These are phyloP conservation scores for Lathyrus aphaca DNA, from an alignment of 306 rosid species.

Conservation along the genomic window DNA sequence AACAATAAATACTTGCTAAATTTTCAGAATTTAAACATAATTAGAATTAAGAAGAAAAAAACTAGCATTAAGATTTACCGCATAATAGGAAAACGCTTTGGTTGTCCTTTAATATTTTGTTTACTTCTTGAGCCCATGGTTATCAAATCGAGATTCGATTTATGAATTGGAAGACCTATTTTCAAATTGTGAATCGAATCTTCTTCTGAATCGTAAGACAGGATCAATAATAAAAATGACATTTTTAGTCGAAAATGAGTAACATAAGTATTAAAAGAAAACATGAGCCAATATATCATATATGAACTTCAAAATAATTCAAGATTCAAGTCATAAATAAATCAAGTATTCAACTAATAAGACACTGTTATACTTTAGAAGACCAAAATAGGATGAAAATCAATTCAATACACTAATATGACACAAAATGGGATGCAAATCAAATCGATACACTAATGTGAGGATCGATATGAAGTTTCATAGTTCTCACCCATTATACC, in stretches of 20 bases:
- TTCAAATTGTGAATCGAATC: slow-evolving; percentile 9
- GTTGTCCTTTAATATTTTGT: slow-evolving; percentile 17
- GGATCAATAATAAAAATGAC: not conserved
- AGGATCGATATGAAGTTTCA: too few relatives aligned
- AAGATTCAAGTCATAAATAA: not conserved
- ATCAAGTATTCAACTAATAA: not conserved
- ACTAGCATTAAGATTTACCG: slow-evolving; percentile 9
- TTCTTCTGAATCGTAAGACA: slow-evolving; percentile 4
- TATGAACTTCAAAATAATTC: slow-evolving; percentile 3
- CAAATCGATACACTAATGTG: not conserved
- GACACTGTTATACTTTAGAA: not conserved
- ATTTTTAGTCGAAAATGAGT: slow-evolving; percentile 8
- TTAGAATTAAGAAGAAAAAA: slow-evolving; percentile 1
- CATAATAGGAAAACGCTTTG: slow-evolving; percentile 20
- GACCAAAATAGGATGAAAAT: not conserved
- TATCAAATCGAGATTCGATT: slow-evolving; percentile 12
- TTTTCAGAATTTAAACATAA: slow-evolving; percentile 12
- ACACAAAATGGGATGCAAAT: slow-evolving; percentile 14
- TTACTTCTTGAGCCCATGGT: slow-evolving; percentile 28
- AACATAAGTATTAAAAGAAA: not conserved
- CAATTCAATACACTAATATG: not conserved
- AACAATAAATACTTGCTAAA: slow-evolving; percentile 29
- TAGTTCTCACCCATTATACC: too few relatives aligned
- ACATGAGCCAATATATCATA: not conserved
- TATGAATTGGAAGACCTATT: slow-evolving; percentile 20